These are phyloP conservation scores for Pontederia crassipes DNA, from an alignment of 176 grass and related monocot species.

Conservation along the genomic window DNA sequence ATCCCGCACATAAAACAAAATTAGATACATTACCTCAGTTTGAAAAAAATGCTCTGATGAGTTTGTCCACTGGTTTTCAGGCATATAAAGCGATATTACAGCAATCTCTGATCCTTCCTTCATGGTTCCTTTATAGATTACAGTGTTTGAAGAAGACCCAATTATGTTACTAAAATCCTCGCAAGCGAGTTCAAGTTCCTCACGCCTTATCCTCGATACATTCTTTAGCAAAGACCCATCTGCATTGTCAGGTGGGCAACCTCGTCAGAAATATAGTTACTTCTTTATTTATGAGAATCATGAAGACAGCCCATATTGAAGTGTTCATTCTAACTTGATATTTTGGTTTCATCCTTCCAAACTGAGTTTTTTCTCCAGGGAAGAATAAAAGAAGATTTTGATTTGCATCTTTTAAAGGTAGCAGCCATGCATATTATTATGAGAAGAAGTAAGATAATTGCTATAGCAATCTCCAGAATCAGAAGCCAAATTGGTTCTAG, in stretches of 20 bases:
- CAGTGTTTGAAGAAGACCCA: slow-evolving; percentile 60
- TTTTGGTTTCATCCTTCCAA: slow-evolving; percentile 51
- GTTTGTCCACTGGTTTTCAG: slow-evolving; percentile 58
- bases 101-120: slow-evolving; percentile 77
- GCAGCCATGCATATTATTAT: slow-evolving; percentile 35
- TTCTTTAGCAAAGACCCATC: slow-evolving; percentile 50
- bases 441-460: slow-evolving; percentile 31
- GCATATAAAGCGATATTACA: slow-evolving; percentile 55
- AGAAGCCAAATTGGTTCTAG: slow-evolving; percentile 74
- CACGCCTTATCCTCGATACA: slow-evolving; percentile 51
- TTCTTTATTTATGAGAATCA: slow-evolving; percentile 8
- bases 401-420: slow-evolving; percentile 31
- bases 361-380: slow-evolving; percentile 47
- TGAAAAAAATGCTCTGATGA: slow-evolving; percentile 71
- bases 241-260: slow-evolving; percentile 11
- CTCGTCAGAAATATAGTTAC: neutral
- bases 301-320: neutral
- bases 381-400: slow-evolving; percentile 24
- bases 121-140: slow-evolving; percentile 85
- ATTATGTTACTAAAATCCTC: slow-evolving; percentile 99
- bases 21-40: slow-evolving; percentile 43
- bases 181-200: slow-evolving; percentile 65
- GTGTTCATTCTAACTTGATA: slow-evolving; percentile 45
- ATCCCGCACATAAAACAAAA: too few species aligned
- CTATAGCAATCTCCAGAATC: slow-evolving; percentile 52